Evolutionary conservation across 352 stramenopile genomes (phyloP), one percentile per base, ranked within the genome.

Genomic region (Blastocystis sp.): DNA sequence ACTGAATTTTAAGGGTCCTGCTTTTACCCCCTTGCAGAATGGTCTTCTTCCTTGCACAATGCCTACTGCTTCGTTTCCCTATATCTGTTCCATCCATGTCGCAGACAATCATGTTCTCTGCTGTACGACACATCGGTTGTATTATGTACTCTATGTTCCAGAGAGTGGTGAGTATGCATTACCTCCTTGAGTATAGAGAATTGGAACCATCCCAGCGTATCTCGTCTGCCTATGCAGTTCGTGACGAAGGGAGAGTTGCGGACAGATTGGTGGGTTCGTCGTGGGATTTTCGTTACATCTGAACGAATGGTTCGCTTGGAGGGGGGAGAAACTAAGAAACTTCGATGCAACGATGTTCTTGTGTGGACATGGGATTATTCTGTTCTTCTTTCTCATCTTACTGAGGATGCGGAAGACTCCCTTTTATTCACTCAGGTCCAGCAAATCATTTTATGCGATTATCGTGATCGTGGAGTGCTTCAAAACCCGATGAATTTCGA

Each of bases 21-120:
- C 20, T n/a, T 59, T 59, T n/a, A 59, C 50, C 13, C 70, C 34
- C 45, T 81, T n/a, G 43, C 45, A 43, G 39, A 41, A 13, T n/a
- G 37, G 24, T 11, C 34, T 64, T 13, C 55, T 64, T 47, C 70
- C 50, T 37, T 50, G 34, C 37, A 53, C 16, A 13, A 41, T 65
- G 47, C 45, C 55, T 50, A 66, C 43, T 16, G 13, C 20, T 34
- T 43, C 20, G 16, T 66, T 81, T 26, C 24, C 47, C 24, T 47
- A 81, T 41, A 66, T 85, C 47, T 30, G n/a, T 24, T 66, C 20
- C 37, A 85, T 85, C 13, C 47, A 85, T 53, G 30, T 8, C 37
- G 53, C 50, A 13, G 53, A 68, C 16, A 53, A 37, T n/a, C 54
- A 64, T 16, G 13, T 85, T 69, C n/a, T 85, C 16, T 85, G 73